Base-by-base conservation (phyloP, 2,329 filamentous ascomycete genomes). In the Nothomitra cinnamomea region DNA sequence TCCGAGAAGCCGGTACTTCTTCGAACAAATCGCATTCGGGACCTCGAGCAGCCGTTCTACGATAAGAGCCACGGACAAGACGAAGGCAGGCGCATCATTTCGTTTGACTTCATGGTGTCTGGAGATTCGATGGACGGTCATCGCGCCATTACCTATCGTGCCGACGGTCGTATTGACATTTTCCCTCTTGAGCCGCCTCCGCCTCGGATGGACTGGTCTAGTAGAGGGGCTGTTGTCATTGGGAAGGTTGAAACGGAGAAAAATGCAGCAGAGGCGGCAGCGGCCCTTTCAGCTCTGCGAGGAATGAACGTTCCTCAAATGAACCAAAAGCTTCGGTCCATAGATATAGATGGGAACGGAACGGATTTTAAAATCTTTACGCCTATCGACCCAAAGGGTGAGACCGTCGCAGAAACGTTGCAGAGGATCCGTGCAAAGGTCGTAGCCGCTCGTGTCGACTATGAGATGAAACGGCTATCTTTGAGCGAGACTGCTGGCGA, bases 91-190 rank as follows among this genome's bases (percentile, higher is more conserved):
- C 67, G 67, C 4, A 60, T 71, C 8, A 66, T 74, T 45, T 72
- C 71, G 1, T 75, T 72, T 56, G 72, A 75, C 56, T 75, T 73
- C 63, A 67, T 73, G 58, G 58, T 61, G 15, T 58, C 61, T 24
- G 63, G 63, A 5, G 63, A 60, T 17, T 60, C 61, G 2, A 57
- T 62, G 5, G 54, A 60, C n/a, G 66, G 67, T 17, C 68, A 71
- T 52, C 65, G 65, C 54, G 63, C 69, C 15, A 57, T 75, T 36
- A 65, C 66, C 7, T 60, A 74, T 12, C 64, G 68, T 42, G 63
- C 69, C 10, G 69, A 69, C 51, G 65, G 70, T 10, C 65, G 67
- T n/a, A 62, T 74, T 3, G 66, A 69, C 50, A 58, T 70, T 2
- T 51, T 72, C 19, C 66, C 65, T 51, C 65, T 72, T 25, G 68